Evolutionary conservation across 2,329 filamentous ascomycete species (phyloP).

Genomic region (Amauroascus verrucosus): DNA sequence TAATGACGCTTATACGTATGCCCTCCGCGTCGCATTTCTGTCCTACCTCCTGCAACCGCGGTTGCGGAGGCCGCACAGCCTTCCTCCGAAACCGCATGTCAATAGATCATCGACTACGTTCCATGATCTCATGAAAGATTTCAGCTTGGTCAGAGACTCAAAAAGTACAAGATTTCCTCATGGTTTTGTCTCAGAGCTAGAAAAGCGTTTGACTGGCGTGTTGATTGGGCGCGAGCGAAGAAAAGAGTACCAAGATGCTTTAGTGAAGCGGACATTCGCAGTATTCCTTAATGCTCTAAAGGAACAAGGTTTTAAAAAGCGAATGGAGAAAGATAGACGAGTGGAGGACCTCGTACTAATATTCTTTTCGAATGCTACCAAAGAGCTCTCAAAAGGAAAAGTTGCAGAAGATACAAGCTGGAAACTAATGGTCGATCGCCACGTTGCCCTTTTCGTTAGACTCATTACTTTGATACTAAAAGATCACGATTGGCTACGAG

Average conservation of each 20-base stretch:
- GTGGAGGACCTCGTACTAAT: slow-evolving; percentile 89
- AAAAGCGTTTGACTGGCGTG: slow-evolving; percentile 71
- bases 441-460: slow-evolving; percentile 88
- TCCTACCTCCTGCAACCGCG: slow-evolving; percentile 88
- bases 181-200: slow-evolving; percentile 58
- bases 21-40: slow-evolving; percentile 81
- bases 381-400: slow-evolving; percentile 73
- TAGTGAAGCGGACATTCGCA: slow-evolving; percentile 87
- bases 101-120: slow-evolving; percentile 64
- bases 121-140: slow-evolving; percentile 80
- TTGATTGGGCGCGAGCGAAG: slow-evolving; percentile 71
- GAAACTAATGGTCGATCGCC: slow-evolving; percentile 85
- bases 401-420: slow-evolving; percentile 71
- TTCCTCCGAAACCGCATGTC: slow-evolving; percentile 49
- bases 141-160: slow-evolving; percentile 55
- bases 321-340: slow-evolving; percentile 85
- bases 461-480: slow-evolving; percentile 70
- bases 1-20: slow-evolving; percentile 85
- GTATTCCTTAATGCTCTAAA: slow-evolving; percentile 91
- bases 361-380: slow-evolving; percentile 90
- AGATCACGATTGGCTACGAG: slow-evolving; percentile 73
- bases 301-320: slow-evolving; percentile 74
- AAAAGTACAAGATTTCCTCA: slow-evolving; percentile 63
- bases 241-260: slow-evolving; percentile 81
- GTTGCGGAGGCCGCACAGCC: slow-evolving; percentile 76